Base-by-base conservation (phyloP, 2,329 filamentous ascomycete genomes). In the Taxawa tesnikishii region DNA sequence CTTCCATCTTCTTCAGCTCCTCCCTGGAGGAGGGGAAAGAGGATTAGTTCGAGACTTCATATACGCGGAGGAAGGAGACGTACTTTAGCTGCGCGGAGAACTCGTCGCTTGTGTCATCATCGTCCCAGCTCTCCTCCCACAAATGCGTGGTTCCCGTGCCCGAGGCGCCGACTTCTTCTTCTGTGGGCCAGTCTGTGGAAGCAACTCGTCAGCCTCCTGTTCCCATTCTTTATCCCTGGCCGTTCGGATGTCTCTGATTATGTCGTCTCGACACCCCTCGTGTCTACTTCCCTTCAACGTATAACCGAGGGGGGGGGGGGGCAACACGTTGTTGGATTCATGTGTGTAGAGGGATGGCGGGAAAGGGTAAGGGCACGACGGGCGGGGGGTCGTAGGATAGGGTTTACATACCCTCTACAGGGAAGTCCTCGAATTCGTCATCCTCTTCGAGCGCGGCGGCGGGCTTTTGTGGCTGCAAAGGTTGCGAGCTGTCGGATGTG, bases 81-180 rank as follows among this genome's bases (percentile, higher is more conserved):
- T 59, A 94, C 88, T 84, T 92, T 52, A 98, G 64, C 66, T 96
- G 88, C 50, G 82, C 74, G 9, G 85, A 90, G 58, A 98, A 98
- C 52, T 98, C 90, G 55, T 98, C 90, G 49, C 73, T 90, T 44
- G 84, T 90, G 61, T 96, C 90, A 56, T 96, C 88, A 52, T 98
- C 90, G 54, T 98, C 90, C 90, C 90, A 98, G 68, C 85, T 94
- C 69, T 98, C 90, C 62, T 98, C 90, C 90, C 90, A 98, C 33
- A 98, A 67, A 63, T 96, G 87, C 56, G 77, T 53, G 34, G 43
- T 53, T 29, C 23, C 36, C 6, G 38, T 43, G n/a, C 43, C 73
- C 50, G 77, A 78, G 65, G 74, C 75, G 49, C 71, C 68, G 36
- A 80, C 81, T 34, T 78, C 79, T 54, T 94, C 87, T 53, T 94